Percentiles rank a stretch among this genome's conserved stretches.
Evolutionary conservation across 192 early-diverging fungal species (phyloP).

Genomic region (Podila verticillata): DNA sequence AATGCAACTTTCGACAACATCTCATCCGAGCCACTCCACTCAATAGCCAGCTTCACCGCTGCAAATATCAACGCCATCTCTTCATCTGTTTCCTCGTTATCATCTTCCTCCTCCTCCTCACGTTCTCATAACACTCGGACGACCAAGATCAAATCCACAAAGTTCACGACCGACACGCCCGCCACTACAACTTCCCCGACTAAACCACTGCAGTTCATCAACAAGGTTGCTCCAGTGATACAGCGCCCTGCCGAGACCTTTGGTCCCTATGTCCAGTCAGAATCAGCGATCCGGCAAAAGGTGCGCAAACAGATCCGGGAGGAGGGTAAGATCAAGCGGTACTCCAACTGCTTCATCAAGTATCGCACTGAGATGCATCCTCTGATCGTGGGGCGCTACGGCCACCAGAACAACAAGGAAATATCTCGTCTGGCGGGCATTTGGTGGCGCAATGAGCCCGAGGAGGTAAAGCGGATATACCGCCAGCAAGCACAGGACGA

Average conservation of each 20-base stretch:
- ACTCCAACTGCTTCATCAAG: constrained; percentile 62
- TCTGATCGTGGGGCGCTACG: constrained; percentile 53
- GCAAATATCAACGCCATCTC: no score
- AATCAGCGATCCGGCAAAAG: constrained; percentile 32
- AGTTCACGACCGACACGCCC: background rate
- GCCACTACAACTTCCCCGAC: background rate
- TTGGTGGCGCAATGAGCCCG: constrained; percentile 58
- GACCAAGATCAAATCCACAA: background rate
- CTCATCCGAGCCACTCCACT: no score
- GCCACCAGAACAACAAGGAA: constrained; percentile 63
- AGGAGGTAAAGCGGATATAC: constrained; percentile 59
- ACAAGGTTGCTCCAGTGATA: constrained; percentile 12
- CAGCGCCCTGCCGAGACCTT: background rate
- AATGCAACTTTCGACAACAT: no score
- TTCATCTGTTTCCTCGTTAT: background rate
- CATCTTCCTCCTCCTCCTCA: background rate
- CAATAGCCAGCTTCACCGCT: no score
- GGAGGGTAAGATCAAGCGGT: constrained; percentile 28
- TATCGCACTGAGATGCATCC: constrained; percentile 66
- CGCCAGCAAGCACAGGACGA: constrained; percentile 54
- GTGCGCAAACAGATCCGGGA: constrained; percentile 22
- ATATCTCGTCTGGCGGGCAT: constrained; percentile 64
- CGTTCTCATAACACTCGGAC: background rate
- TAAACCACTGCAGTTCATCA: constrained; percentile 31
- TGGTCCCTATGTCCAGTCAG: constrained; percentile 9